Evolutionary conservation across 345 rosid species (phyloP), one percentile per base, ranked within the genome.

Genomic region (Aethionema arabicum): DNA sequence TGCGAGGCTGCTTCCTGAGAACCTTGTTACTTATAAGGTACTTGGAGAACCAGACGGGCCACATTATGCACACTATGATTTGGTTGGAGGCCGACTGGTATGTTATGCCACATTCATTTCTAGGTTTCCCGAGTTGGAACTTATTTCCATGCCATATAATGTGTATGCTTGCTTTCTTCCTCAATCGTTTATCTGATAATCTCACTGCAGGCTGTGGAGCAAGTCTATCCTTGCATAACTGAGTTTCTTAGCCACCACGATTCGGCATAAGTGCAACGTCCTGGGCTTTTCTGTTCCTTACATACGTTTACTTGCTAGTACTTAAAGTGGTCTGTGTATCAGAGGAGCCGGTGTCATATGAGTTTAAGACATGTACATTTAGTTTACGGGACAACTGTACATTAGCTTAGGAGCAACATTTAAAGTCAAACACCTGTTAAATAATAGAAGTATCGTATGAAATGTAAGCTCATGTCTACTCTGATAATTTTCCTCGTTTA

Each of bases 141-240:
- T 63, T 72, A 57, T 47, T 42, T 61, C 37, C 57, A 3, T 31
- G n/a, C 16, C 8, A 32, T 32, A 35, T 15, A 8, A 47, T 5
- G 12, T 73, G 11, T 7, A 9, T 13, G 50, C 29, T 43, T 39
- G 39, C 66, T 74, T 49, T 27, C 29, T 72, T 40, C 40, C 56
- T 58, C 42, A 64, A 3, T 32, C 4, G 33, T 37, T 52, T 43
- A 39, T 44, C 8, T 56, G 52, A 56, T 58, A 31, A 58, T 51
- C 38, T 15, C 43, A 56, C 38, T 70, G 72, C 90, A 93, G 99
- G 99, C 96, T 0, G 80, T 79, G 85, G 85, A 90, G 76, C 95
- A 90, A 80, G 73, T 93, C 42, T 93, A 90, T 76, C 96, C 99
- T 15, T 84, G 80, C 65, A 80, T 87, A 75, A 57, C 87, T 21